Base-by-base conservation (phyloP, 2,329 filamentous ascomycete species). In the Ceratocystis cacaofunesta region DNA sequence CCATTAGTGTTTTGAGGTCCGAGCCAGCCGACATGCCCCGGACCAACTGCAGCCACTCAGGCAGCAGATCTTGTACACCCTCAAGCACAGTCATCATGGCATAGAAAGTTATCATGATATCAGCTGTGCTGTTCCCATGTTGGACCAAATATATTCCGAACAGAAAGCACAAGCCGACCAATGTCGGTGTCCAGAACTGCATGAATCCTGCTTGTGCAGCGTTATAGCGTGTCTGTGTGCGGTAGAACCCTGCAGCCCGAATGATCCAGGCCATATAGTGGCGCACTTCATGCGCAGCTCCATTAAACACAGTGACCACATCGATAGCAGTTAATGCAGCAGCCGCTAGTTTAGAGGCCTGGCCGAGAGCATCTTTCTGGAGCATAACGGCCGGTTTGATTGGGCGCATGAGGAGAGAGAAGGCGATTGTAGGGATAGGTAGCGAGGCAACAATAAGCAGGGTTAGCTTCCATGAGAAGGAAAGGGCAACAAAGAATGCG, bases 151-250 rank as follows among this genome's bases (percentile, higher is more conserved):
- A 77, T 32, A 87, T 82, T 0, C 91, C 92, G 70, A 92, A 95
- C 84, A 89, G 96, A 71, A 97, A 96, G 0, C 91, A 92, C 66
- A 91, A 82, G 0, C 95, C 86, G 69, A 97, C 96, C 72, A 96
- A 85, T 1, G 79, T 80, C 2, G 90, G 81, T 36, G 87, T 85
- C 77, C 91, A 85, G 69, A 95, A 83, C 60, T 87, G 85, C 63
- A 89, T 80, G 61, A 88, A 82, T 0, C 85, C 86, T 71, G 89
- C 85, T 71, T 96, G 91, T 2, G 85, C 72, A 0, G 88, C 85
- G 69, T 85, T 88, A 17, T 84, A 80, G 58, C 82, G 79, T 0
- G 87, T 87, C 71, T 92, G 89, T 17, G 81, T 76, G 10, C 85
- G 75, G 69, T 90, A 95, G 63, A 82, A 80, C 1, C 73, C 74